Percentiles rank a stretch among this genome's conserved stretches.
These are phyloP conservation scores for Ceratocystis cacaofunesta DNA, from an alignment of 2,329 filamentous ascomycete genomes.

Conservation along the genomic window DNA sequence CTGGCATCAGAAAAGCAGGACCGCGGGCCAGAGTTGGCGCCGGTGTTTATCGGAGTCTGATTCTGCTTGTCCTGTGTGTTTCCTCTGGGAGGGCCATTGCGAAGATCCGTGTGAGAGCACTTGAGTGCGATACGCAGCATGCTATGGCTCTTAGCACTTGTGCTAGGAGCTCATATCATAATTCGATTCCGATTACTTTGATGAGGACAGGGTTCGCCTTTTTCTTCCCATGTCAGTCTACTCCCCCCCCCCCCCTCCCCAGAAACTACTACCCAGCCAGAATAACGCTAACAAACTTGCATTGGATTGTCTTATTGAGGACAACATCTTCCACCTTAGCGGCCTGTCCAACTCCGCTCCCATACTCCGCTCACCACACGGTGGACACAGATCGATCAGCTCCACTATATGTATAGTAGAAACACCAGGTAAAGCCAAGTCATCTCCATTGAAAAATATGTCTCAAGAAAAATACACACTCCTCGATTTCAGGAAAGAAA, in stretches of 20 bases:
- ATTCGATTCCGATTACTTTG: slow-evolving; percentile 93
- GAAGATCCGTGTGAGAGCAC: slow-evolving; percentile 69
- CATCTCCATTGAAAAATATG: too few relatives aligned
- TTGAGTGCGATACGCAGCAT: slow-evolving; percentile 96
- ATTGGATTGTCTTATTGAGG: not conserved
- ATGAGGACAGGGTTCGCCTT: slow-evolving; percentile 51
- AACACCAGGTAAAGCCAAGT: too few relatives aligned
- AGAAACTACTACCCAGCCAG: not conserved
- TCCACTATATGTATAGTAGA: too few relatives aligned
- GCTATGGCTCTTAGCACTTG: slow-evolving; percentile 17
- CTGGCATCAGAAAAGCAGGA: slow-evolving; percentile 83
- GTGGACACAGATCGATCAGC: too few relatives aligned
- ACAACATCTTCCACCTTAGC: not conserved
- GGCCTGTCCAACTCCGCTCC: too few relatives aligned
- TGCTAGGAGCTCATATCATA: slow-evolving; percentile 31
- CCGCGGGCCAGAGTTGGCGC: slow-evolving; percentile 10
- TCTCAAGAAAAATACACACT: too few relatives aligned
- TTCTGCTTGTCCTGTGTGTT: slow-evolving; percentile 22
- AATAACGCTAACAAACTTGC: not conserved
- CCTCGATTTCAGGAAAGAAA: too few relatives aligned
- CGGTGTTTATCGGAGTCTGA: not conserved
- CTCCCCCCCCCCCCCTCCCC: too few relatives aligned
- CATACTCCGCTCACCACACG: too few relatives aligned
- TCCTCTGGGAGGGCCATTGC: slow-evolving; percentile 83
- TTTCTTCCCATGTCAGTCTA: slow-evolving; percentile 18